A percentile compares a stretch with the other conserved stretches of the same genome.
Evolutionary conservation across 768 basidiomycete genomes (phyloP).

Genomic region (Neoboletus brunneissimus): DNA sequence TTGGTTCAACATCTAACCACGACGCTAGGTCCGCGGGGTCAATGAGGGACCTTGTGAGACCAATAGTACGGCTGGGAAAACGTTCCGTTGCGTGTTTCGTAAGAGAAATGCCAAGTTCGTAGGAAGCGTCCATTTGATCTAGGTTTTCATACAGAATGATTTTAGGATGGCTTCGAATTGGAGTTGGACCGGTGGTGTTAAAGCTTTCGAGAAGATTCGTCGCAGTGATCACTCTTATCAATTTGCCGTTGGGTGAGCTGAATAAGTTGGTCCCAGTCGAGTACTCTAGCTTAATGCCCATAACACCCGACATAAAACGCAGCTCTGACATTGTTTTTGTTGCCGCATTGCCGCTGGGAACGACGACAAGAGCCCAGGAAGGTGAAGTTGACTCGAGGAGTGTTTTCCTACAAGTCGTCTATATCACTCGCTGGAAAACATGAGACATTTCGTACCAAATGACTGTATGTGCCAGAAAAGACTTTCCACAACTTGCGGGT

Average conservation of each 20-base stretch:
- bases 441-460: constrained; percentile 58
- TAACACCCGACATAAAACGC: constrained; percentile 35
- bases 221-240: constrained; percentile 59
- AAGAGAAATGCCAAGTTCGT: constrained; percentile 80
- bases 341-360: constrained; percentile 56
- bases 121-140: constrained; percentile 74
- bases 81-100: constrained; percentile 63
- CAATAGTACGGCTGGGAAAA: constrained; percentile 68
- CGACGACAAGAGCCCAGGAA: constrained; percentile 63
- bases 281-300: constrained; percentile 41
- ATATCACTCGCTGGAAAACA: constrained; percentile 10
- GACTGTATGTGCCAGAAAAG: constrained; percentile 63
- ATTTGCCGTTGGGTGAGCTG: constrained; percentile 36
- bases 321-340: constrained; percentile 56
- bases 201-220: constrained; percentile 47
- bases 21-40: constrained; percentile 78
- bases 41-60: constrained; percentile 72
- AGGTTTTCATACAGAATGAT: constrained; percentile 83
- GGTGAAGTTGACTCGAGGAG: constrained; percentile 39
- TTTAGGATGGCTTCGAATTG: constrained; percentile 41
- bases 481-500: constrained; percentile 81
- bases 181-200: constrained; percentile 27
- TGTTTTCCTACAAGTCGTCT: constrained; percentile 48
- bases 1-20: constrained; percentile 75
- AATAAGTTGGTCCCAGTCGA: constrained; percentile 33